Percentiles rank a stretch among this genome's conserved stretches.
These are phyloP conservation scores for Mortierella sp. DNA, from an alignment of 371 early-diverging fungal genomes.

Conservation along the genomic window DNA sequence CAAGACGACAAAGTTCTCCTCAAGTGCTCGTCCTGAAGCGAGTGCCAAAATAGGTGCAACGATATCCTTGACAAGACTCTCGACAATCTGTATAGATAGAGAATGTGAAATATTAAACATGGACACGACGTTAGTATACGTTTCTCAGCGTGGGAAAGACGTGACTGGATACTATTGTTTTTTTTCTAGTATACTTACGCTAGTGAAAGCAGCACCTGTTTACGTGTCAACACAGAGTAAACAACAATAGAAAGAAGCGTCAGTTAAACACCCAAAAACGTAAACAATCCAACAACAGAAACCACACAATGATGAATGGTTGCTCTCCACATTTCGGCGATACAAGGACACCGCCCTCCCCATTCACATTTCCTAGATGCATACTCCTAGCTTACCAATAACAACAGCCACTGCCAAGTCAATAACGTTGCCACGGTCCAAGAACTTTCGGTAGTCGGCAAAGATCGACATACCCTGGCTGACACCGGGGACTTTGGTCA, in stretches of 20 bases:
- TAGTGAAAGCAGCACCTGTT: constrained; percentile 62
- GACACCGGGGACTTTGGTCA: constrained; percentile 43
- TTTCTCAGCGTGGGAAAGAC: background rate
- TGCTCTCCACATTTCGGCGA: constrained; percentile 2
- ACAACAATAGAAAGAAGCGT: background rate
- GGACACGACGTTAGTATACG: no score
- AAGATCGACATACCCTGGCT: constrained; percentile 47
- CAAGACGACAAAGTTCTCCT: constrained; percentile 49
- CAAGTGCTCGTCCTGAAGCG: constrained; percentile 41
- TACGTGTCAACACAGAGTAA: background rate
- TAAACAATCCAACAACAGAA: background rate
- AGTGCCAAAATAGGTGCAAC: constrained; percentile 48
- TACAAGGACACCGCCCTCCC: background rate
- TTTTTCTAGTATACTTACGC: constrained; percentile 18
- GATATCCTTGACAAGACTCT: constrained; percentile 56
- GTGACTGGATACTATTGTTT: no score
- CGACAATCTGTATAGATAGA: constrained; percentile 36
- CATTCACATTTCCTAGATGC: no score
- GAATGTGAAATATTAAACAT: background rate
- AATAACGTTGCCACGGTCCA: constrained; percentile 63
- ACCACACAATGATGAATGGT: no score
- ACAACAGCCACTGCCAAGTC: constrained; percentile 66
- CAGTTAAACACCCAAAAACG: background rate
- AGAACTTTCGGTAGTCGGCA: constrained; percentile 58
- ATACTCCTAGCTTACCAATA: constrained; percentile 58